phyloP scores from a whole-genome alignment of 1,284 basidiomycete species.

The Sanghuangporus sanghuang region DNA sequence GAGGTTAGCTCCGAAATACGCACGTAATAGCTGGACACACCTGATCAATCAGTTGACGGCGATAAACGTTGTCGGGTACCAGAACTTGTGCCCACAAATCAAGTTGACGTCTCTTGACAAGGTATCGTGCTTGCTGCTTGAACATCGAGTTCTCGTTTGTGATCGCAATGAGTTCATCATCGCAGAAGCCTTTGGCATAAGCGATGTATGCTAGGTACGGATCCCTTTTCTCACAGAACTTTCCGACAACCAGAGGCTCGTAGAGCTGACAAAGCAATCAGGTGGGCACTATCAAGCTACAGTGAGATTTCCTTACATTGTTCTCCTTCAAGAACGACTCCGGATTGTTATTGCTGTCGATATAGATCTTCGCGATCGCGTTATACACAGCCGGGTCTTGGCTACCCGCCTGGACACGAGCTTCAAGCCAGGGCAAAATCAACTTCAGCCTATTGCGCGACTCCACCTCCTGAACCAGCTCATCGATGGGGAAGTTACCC shows the following conservation, averaged over 20 bases:
- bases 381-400: constrained; percentile 95
- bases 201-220: constrained; percentile 99
- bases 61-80: constrained; percentile 84
- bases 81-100: constrained; percentile 98
- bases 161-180: constrained; percentile 95
- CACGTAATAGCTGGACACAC: constrained; percentile 31
- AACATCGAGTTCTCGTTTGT: constrained; percentile 99
- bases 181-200: constrained; percentile 99
- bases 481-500: constrained; percentile 96
- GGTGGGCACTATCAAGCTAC: background rate
- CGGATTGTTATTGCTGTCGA: constrained; percentile 98
- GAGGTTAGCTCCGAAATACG: background rate
- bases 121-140: constrained; percentile 98
- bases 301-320: constrained; percentile 54
- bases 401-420: constrained; percentile 86
- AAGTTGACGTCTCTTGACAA: constrained; percentile 92
- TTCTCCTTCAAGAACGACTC: constrained; percentile 98
- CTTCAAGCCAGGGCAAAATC: constrained; percentile 95
- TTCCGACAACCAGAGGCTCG: constrained; percentile 94
- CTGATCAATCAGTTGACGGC: constrained; percentile 94
- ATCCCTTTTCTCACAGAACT: constrained; percentile 99
- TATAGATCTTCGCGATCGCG: constrained; percentile 97
- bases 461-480: constrained; percentile 96
- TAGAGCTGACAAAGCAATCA: constrained; percentile 57
- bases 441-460: constrained; percentile 94